These are phyloP conservation scores for Suhomyces faveliae DNA, from an alignment of 805 yeast species.

Conservation along the genomic window DNA sequence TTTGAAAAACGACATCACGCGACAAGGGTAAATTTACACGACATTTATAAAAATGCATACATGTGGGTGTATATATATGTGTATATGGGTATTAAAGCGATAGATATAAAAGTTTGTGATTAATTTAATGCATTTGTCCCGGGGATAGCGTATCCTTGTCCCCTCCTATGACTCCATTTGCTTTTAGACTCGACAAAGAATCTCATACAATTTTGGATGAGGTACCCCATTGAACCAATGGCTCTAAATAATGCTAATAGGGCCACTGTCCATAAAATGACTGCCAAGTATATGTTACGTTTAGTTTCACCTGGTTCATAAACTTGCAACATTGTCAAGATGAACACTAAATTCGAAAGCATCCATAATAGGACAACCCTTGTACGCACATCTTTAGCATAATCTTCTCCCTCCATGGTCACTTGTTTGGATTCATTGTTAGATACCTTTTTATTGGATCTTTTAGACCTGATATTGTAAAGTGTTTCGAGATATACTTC, in stretches of 20 bases:
- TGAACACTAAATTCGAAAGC: slow-evolving; percentile 72
- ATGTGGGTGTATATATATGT: background rate
- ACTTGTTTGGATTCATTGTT: slow-evolving; percentile 33
- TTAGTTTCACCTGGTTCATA: slow-evolving; percentile 61
- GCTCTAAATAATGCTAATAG: slow-evolving; percentile 80
- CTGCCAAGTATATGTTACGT: slow-evolving; percentile 69
- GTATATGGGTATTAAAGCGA: slow-evolving; percentile 2
- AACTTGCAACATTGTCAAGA: slow-evolving; percentile 85
- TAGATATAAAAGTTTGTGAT: background rate
- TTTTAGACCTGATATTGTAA: slow-evolving; percentile 67
- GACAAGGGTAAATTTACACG: background rate
- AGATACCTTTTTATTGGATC: slow-evolving; percentile 54
- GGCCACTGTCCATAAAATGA: slow-evolving; percentile 92
- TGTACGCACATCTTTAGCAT: slow-evolving; percentile 92
- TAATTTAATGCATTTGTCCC: slow-evolving; percentile 33
- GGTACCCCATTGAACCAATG: slow-evolving; percentile 71
- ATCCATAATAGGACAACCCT: slow-evolving; percentile 96
- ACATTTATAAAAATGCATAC: background rate
- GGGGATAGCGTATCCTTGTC: slow-evolving; percentile 36
- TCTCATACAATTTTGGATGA: slow-evolving; percentile 43
- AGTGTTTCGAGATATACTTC: slow-evolving; percentile 76
- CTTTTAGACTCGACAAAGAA: slow-evolving; percentile 38
- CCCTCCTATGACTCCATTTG: slow-evolving; percentile 41
- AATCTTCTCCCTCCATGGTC: slow-evolving; percentile 63
- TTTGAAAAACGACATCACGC: background rate